Base-by-base conservation (phyloP, 106 monocot species). In the Acorus calamus region DNA sequence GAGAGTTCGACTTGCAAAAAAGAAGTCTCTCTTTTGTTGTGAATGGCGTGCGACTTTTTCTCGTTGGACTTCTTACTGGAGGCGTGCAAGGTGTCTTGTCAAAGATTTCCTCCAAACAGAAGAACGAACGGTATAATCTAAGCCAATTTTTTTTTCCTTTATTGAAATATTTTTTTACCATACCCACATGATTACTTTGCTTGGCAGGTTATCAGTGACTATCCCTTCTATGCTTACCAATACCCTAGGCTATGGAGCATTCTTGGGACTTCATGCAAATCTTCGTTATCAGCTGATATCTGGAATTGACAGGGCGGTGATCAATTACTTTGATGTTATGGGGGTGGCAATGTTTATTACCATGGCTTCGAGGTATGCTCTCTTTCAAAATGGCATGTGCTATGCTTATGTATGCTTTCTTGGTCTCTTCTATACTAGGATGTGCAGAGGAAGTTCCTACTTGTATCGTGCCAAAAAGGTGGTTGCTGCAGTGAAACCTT, bases 231-330 rank as follows among this genome's bases (percentile, higher is more conserved):
- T 90, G 57, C 85, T 77, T 55, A 85, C 69, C 49, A 78, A 91
- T 73, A 82, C 91, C 50, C 87, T 96, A 74, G 91, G 90, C 50
- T 88, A 91, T 80, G 96, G 96, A 2, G 88, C 98, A 45, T 98
- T 98, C 81, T 83, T 98, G 69, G 98, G 98, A 59, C 81, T 98
- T 54, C 92, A 92, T 74, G 85, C 98, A 70, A 96, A 96, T 71
- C 46, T 85, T 41, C 81, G 96, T 0, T 96, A 96, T 74, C 96
- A 96, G 70, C 66, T 91, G 10, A 50, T 96, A 66, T 83, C 74
- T 71, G 96, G 96, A 62, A 52, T 91, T 56, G 96, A 96, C 62
- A 70, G 78, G 63, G 84, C 82, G 48, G 72, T 96, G 75, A 74
- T 85, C 49, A 57, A 87, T 64, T 85, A 72, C 69, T 96, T 96